phyloP scores from a whole-genome alignment of 2,329 filamentous ascomycete genomes.

The Cytospora piceicola region DNA sequence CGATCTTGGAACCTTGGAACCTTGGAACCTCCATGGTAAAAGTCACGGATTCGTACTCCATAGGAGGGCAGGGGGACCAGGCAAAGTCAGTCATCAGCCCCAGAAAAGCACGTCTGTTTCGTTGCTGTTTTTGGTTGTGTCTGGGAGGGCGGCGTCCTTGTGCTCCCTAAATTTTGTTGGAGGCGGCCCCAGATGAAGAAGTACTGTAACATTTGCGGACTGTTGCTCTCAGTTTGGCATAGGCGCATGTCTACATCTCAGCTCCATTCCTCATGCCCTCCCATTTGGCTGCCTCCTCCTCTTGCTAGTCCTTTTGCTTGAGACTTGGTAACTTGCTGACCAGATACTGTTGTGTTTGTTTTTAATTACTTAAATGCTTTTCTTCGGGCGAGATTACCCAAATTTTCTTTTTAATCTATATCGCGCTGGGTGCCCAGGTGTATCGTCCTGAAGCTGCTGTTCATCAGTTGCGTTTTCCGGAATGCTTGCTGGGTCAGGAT shows the following conservation, averaged over 20 bases:
- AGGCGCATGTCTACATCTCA: constrained; percentile 16
- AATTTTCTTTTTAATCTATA: neutral
- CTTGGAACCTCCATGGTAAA: neutral
- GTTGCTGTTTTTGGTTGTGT: constrained; percentile 8
- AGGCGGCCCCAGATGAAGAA: constrained; percentile 16
- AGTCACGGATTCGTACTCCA: neutral
- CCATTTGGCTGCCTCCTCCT: neutral
- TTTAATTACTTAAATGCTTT: neutral
- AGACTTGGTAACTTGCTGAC: neutral
- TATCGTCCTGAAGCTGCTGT: neutral
- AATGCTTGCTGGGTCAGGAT: neutral
- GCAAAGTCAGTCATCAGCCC: constrained; percentile 12
- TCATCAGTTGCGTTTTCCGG: neutral
- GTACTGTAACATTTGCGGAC: constrained; percentile 15
- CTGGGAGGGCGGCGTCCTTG: constrained; percentile 20
- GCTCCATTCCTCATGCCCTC: constrained; percentile 8
- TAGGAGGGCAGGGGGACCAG: neutral
- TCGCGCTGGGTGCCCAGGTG: neutral
- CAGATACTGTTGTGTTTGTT: neutral
- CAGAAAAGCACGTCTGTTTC: constrained; percentile 22
- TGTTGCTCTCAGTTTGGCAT: constrained; percentile 22
- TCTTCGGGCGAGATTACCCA: neutral
- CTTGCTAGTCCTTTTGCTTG: neutral
- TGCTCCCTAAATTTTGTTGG: constrained; percentile 18
- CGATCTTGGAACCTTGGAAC: neutral